A percentile compares a stretch with the other conserved stretches of the same genome.
These are phyloP conservation scores for Penicillium goetzii DNA, from an alignment of 495 filamentous ascomycete species.

Conservation along the genomic window DNA sequence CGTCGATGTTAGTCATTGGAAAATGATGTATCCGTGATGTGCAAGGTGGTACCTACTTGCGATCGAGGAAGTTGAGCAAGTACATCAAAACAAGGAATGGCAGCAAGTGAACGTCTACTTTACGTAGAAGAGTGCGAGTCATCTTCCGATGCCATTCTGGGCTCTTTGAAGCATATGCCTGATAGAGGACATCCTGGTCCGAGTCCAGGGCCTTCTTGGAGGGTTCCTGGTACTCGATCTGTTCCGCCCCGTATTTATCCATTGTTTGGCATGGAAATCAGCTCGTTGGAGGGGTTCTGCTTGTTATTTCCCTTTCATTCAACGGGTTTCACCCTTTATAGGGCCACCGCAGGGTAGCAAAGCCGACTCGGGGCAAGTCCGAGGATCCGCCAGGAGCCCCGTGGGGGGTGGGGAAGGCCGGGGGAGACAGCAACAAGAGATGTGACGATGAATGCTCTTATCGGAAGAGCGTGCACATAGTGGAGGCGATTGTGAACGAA, in stretches of 20 bases:
- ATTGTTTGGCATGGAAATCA: not conserved
- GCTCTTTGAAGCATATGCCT: slow-evolving; percentile 36
- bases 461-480: not conserved
- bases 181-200: slow-evolving; percentile 38
- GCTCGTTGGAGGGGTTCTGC: not conserved
- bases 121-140: slow-evolving; percentile 52
- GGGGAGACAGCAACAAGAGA: not conserved
- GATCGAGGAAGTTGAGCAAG: slow-evolving; percentile 79
- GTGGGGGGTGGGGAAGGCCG: slow-evolving; percentile 8
- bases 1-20: not conserved
- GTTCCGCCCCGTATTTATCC: slow-evolving; percentile 22
- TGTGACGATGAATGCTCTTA: not conserved
- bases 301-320: not conserved
- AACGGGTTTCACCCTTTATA: not conserved
- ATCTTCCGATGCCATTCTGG: slow-evolving; percentile 42
- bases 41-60: slow-evolving; percentile 43
- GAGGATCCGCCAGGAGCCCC: slow-evolving; percentile 13
- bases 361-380: slow-evolving; percentile 21
- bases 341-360: not conserved
- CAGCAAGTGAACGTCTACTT: slow-evolving; percentile 63
- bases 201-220: slow-evolving; percentile 16
- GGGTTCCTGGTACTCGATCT: slow-evolving; percentile 23
- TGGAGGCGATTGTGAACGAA: not conserved
- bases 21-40: not conserved
- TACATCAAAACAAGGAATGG: slow-evolving; percentile 72